Evolutionary conservation across 805 yeast genomes (phyloP), one percentile per base, ranked within the genome.

Genomic region (Candida lessepsii): DNA sequence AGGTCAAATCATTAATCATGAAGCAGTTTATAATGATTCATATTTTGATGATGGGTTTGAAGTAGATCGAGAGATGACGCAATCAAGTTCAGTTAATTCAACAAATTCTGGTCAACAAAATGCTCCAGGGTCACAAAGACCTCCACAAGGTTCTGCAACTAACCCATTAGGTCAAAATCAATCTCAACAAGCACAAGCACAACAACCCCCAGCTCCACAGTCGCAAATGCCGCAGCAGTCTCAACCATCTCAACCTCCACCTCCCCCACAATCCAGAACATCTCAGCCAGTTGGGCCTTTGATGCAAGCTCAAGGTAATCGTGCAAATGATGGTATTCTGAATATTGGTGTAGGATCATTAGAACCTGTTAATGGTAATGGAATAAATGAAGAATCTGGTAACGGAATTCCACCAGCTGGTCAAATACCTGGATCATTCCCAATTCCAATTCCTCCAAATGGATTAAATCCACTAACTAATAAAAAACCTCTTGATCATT

Each of bases 1-100:
- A 48, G 86, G 89, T 35, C 95, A 85, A 54, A 75, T 85, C 25
- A 73, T 78, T 31, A 67, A 59, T 49, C 73, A 70, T 48, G 73
- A 67, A 45, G 71, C 71, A 2, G 54, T 57, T 18, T 60, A 59
- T 38, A 56, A 60, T 20, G 44, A 39, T 20, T 33, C 41, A 2
- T 38, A 35, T 37, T 41, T 31, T 26, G 40, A 37, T 6, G 40
- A 42, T 24, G 47, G 47, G 6, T 39, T 32, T 26, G 41, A 39
- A 26, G 20, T 37, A 9, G 41, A 39, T 11, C 21, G 29, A 26
- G 41, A 39, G 11, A 14, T 39, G 4, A 17, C 37, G 3, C 18
- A 28, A 8, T 15, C 32, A n/a, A 18, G 23, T 27, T 35, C 39
- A n/a, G 11, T n/a, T 17, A 23, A 35, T 18, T 20, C 31, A 2